Base-by-base conservation (phyloP, 73 alveolate species). In the Effrenium voratum region DNA sequence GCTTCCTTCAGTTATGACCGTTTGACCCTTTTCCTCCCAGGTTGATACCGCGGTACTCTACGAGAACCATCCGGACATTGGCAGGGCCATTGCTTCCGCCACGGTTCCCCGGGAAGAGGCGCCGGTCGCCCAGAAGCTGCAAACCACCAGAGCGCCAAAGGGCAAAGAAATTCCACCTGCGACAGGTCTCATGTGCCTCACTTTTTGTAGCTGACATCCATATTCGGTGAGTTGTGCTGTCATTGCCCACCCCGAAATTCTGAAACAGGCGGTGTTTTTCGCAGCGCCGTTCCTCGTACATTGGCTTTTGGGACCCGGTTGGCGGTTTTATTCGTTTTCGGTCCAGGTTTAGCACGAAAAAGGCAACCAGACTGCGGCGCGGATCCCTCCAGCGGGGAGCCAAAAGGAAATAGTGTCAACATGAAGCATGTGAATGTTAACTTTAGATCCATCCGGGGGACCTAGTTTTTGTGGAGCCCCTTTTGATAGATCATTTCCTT, bases 41-140 rank as follows among this genome's bases (percentile, higher is more conserved):
- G 34, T 91, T 36, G 98, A 91, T 77, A 91, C 98, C 0, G 98
- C 98, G 59, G 43, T 91, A 44, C 76, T 91, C 49, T 91, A 91
- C 44, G 98, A 91, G 24, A 91, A 91, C 77, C 98, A 91, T 40
- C 90, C 52, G 32, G 98, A 91, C 52, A 73, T 91, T 50, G 98
- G 90, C 30, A 43, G 41, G 34, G 98, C 77, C 22, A 19, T 91
- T 26, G 59, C 79, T 22, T 68, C 36, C 30, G 79, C 80, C 38
- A 50, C 72, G 26, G 86, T 91, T 19, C 87, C 87, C 6, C 97
- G 87, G 41, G 97, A 68, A 43, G 97, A 87, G 93, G 93, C 38
- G 77, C n/a, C 43, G 15, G 15, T 30, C 36, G 28, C 40, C 36
- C n/a, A 16, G 77, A 32, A 30, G n/a, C 4, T 16, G 73, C 19